These are phyloP conservation scores for Ceriops decandra DNA, from an alignment of 345 rosid genomes.

Conservation along the genomic window DNA sequence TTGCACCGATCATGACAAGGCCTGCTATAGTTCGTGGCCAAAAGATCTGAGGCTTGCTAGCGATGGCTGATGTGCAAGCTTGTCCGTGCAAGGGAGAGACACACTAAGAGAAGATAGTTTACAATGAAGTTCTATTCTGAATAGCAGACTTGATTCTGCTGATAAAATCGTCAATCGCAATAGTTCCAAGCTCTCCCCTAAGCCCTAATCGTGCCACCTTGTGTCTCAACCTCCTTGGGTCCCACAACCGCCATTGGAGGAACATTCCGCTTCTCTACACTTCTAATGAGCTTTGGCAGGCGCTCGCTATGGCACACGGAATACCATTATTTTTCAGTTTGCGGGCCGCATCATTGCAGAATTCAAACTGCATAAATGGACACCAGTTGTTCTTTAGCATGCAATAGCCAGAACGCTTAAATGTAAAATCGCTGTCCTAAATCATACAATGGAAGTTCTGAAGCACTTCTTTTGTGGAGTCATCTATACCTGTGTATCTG, in stretches of 20 bases:
- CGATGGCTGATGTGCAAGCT: neutral
- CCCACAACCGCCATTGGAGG: slow-evolving; percentile 94
- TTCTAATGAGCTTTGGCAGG: slow-evolving; percentile 85
- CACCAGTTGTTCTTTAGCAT: neutral
- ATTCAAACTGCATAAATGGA: slow-evolving; percentile 48
- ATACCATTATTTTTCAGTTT: slow-evolving; percentile 58
- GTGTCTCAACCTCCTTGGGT: slow-evolving; percentile 74
- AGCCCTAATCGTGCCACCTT: slow-evolving; percentile 71
- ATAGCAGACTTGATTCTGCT: slow-evolving; percentile 45
- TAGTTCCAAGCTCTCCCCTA: slow-evolving; percentile 80
- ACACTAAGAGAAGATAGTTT: neutral
- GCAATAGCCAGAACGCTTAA: neutral
- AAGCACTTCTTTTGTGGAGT: neutral
- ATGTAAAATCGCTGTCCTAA: neutral
- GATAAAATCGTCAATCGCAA: slow-evolving; percentile 58
- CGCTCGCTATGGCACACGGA: slow-evolving; percentile 84
- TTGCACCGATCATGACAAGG: too few relatives aligned
- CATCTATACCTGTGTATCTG: slow-evolving; percentile 69
- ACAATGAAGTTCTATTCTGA: slow-evolving; percentile 48
- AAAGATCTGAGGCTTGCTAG: too few relatives aligned
- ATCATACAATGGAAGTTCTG: neutral
- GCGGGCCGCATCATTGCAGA: slow-evolving; percentile 52
- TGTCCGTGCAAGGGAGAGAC: too few relatives aligned
- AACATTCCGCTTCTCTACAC: slow-evolving; percentile 84
- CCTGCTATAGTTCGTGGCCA: too few relatives aligned